Percentiles rank a stretch among this genome's conserved stretches.
These are phyloP conservation scores for Aspergillus pseudoglaucus DNA, from an alignment of 2,329 filamentous ascomycete genomes.

Conservation along the genomic window DNA sequence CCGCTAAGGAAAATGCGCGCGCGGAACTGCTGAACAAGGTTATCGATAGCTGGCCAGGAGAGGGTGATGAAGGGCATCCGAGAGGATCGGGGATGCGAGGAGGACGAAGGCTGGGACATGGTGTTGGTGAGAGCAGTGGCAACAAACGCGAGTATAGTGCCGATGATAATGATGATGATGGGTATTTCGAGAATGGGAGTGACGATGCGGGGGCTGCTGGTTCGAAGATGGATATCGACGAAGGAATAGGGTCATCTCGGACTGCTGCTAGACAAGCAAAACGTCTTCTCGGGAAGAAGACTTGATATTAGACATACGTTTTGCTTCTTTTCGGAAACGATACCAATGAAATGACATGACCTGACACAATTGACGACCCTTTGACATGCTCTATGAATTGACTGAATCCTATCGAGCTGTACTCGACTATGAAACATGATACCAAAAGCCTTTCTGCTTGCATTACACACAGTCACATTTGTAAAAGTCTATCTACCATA, in stretches of 20 bases:
- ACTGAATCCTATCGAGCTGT: background rate
- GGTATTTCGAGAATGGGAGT: conserved; percentile 27
- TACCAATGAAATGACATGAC: background rate
- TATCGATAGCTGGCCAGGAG: conserved; percentile 33
- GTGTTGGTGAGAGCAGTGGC: conserved; percentile 14
- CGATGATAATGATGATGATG: conserved; percentile 35
- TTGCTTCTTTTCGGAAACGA: background rate
- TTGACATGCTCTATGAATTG: no score
- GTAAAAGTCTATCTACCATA: conserved; percentile 1
- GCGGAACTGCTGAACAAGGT: conserved; percentile 46
- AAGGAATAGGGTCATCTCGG: conserved; percentile 22
- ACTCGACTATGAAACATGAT: background rate
- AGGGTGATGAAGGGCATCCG: conserved; percentile 8
- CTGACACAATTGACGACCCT: no score
- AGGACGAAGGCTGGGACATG: conserved; percentile 7
- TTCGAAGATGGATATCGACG: conserved; percentile 37
- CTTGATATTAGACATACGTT: conserved; percentile 9
- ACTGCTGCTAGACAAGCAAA: conserved; percentile 26
- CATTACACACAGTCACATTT: conserved; percentile 10
- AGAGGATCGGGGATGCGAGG: conserved; percentile 4
- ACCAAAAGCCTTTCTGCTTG: conserved; percentile 4
- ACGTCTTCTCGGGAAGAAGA: conserved; percentile 31
- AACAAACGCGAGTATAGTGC: conserved; percentile 37
- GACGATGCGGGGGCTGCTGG: conserved; percentile 19
- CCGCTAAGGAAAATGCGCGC: conserved; percentile 45